Base-by-base conservation (phyloP, 208 protist species). In the Crithidia sp. region DNA sequence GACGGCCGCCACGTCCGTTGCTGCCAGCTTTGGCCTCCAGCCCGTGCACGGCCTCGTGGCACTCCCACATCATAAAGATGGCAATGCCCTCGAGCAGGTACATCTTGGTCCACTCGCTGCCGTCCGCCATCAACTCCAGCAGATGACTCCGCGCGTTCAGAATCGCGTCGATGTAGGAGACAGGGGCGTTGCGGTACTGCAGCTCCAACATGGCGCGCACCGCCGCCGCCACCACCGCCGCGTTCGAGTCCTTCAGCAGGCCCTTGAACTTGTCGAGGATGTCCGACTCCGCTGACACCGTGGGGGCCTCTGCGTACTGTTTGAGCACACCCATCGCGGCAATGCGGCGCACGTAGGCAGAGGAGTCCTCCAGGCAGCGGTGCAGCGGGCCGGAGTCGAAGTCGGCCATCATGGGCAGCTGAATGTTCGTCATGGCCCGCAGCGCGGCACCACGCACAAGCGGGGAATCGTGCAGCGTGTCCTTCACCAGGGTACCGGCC, bases 281-380 rank as follows among this genome's bases (percentile, higher is more conserved):
- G 37, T 91, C 94, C 43, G 90, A 82, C 28, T 98, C 91, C 49
- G 95, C 80, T 4, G 96, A 91, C 3, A 97, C 71, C 37, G 94
- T 86, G 17, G 95, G 87, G 57, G 95, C 93, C 37, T 99, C 91
- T 74, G 98, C 94, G 79, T 98, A 99, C 13, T 99, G 77, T 83
- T 99, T 99, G 5, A 98, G 88, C 58, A 99, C 96, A 61, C 92
- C 98, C 43, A 99, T 87, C 8, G 92, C 98, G 6, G 99, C 98
- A 14, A 97, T 99, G 74, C 99, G 99, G 50, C 99, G 89, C 3
- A 99, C 99, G 79, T 99, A 99, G 43, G 99, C 95, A 76, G 99
- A 98, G 47, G 74, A 71, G 76, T 99, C 99, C 77, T 88, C 76
- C 12, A 99, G 77, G 55, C 88, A 94, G 52, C 95, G 89, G 39